Evolutionary conservation across 169 alveolate species (phyloP), one percentile per base, ranked within the genome.

Genomic region (Plasmodium gaboni): DNA sequence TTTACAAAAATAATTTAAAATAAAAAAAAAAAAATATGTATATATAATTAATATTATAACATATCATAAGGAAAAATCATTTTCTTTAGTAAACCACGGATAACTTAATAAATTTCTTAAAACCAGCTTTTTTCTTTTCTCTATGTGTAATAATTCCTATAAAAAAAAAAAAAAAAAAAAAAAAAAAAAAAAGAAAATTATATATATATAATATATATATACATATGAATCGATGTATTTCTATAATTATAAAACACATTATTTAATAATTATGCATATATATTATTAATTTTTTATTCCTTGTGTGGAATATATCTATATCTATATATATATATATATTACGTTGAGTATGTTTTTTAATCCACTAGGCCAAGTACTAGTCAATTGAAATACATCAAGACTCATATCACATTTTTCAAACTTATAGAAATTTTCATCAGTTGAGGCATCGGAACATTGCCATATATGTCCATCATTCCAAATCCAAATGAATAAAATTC

Each of bases 391-490:
- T 5, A 55, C 59, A 53, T 73, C 87, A 57, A 73, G 59, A 24
- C 59, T 73, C 87, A 73, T 73, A 24, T 73, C 87, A 22, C 87
- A 55, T 61, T 73, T 73, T 24, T 55, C 87, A 57, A 73, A 73
- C 10, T 73, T 28, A 24, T 55, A 73, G 13, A 73, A 92, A 87
- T 92, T 87, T 9, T 65, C 70, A 57, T 94, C 96, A 73, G 88
- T 95, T 51, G 71, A 59, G 7, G 93, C 87, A 61, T 94, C 96
- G 5, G 96, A 94, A 70, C 83, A 91, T 12, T 85, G 78, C 96
- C 96, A 94, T 38, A 94, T 73, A 8, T 93, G 90, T 13, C 96
- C 96, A 17, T 93, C 94, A 2, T 96, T 89, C 96, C 96, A 94
- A 1, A 93, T 87, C 95, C 95, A 94, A 22, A 94, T 93, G 88